phyloP scores from a whole-genome alignment of 2,329 filamentous ascomycete species.

The Alternaria sp. region DNA sequence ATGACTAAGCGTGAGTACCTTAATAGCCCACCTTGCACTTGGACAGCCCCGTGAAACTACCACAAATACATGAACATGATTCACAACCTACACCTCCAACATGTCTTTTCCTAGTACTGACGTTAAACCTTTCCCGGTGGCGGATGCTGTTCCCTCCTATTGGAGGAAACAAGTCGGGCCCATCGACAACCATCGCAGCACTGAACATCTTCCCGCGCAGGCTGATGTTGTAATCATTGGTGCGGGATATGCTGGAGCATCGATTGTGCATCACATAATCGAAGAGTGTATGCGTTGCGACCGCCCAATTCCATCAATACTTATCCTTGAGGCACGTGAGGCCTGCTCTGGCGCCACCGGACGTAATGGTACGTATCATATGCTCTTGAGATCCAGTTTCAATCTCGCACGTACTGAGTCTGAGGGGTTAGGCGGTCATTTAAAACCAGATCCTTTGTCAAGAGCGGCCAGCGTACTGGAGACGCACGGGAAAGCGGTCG shows the following conservation, averaged over 20 bases:
- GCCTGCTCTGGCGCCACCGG: constrained; percentile 63
- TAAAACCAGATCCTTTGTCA: constrained; percentile 50
- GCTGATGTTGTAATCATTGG: constrained; percentile 22
- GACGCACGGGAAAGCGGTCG: constrained; percentile 17
- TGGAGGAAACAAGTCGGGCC: constrained; percentile 14
- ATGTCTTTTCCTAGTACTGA: constrained; percentile 1
- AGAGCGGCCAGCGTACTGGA: constrained; percentile 19
- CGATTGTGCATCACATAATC: constrained; percentile 20
- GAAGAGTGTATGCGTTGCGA: constrained; percentile 6
- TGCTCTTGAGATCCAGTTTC: neutral
- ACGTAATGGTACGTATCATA: constrained; percentile 57
- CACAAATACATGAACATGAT: neutral
- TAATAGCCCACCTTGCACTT: neutral
- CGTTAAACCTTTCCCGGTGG: constrained; percentile 10
- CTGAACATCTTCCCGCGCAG: constrained; percentile 5
- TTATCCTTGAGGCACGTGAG: constrained; percentile 59
- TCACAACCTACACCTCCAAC: neutral
- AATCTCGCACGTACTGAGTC: neutral
- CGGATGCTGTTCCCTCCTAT: constrained; percentile 15
- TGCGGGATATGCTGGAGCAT: constrained; percentile 23
- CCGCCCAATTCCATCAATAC: constrained; percentile 16
- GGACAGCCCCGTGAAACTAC: neutral
- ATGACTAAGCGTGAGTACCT: constrained; percentile 5
- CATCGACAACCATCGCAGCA: constrained; percentile 24
- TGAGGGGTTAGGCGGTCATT: constrained; percentile 12